Conservation (phyloP, 805 yeast species). For the Candida cerambycidarum region DNA sequence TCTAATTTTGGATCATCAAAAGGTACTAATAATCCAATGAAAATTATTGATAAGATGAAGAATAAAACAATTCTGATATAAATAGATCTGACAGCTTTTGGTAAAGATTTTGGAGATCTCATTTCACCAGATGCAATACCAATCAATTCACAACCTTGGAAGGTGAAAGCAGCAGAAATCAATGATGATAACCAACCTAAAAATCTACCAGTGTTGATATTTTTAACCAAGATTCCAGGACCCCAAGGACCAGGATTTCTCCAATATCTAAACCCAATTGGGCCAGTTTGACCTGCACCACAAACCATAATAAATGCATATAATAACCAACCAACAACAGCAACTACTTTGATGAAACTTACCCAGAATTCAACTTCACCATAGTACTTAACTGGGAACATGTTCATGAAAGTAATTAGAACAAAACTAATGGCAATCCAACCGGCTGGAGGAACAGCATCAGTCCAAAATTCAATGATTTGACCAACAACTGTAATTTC, state of each 20-base stretch:
- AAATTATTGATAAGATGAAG: constrained; percentile 63
- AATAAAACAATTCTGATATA: constrained; percentile 64
- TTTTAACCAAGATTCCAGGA: constrained; percentile 53
- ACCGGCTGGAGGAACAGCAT: constrained; percentile 65
- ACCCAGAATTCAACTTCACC: constrained; percentile 81
- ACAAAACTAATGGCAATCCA: constrained; percentile 72
- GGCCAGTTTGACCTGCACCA: constrained; percentile 69
- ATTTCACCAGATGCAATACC: constrained; percentile 79
- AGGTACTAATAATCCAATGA: constrained; percentile 71
- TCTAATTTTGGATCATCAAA: constrained; percentile 58
- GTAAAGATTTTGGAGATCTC: constrained; percentile 67
- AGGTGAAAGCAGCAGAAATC: constrained; percentile 75
- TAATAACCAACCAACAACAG: constrained; percentile 68
- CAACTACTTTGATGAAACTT: constrained; percentile 63
- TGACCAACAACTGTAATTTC: constrained; percentile 74
- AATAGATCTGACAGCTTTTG: constrained; percentile 70
- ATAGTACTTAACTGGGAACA: constrained; percentile 66
- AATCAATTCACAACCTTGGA: constrained; percentile 75
- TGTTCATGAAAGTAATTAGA: constrained; percentile 50
- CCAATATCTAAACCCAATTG: constrained; percentile 81
- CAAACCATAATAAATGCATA: constrained; percentile 71
- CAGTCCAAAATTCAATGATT: constrained; percentile 63
- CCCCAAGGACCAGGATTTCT: constrained; percentile 78
- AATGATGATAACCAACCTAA: constrained; percentile 70
- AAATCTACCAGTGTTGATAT: constrained; percentile 55